A percentile compares a stretch with the other conserved stretches of the same genome.
These are phyloP conservation scores for Melaleuca alternifolia DNA, from an alignment of 345 rosid genomes.

Conservation along the genomic window DNA sequence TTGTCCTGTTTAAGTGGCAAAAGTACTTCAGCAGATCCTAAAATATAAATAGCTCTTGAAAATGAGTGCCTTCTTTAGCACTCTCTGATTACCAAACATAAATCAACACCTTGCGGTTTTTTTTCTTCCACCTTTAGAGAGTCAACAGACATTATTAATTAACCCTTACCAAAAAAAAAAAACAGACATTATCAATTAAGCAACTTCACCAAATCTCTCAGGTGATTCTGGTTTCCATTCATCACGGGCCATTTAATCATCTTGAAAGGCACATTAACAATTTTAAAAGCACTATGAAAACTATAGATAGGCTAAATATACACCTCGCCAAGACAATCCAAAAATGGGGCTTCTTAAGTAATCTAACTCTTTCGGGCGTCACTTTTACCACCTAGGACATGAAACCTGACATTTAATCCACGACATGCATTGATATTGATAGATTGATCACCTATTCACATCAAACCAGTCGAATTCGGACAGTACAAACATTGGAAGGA, in stretches of 20 bases:
- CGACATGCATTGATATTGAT: background rate
- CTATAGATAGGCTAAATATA: background rate
- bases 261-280: background rate
- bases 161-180: no score
- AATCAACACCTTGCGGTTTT: slow-evolving; percentile 53
- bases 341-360: background rate
- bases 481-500: background rate
- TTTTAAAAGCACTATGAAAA: background rate
- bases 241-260: background rate
- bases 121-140: slow-evolving; percentile 51
- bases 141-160: slow-evolving; percentile 49
- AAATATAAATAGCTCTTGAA: background rate
- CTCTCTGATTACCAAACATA: background rate
- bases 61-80: background rate
- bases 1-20: slow-evolving; percentile 32
- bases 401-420: background rate
- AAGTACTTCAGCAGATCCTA: background rate
- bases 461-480: background rate
- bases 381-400: background rate
- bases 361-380: background rate
- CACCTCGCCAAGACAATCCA: background rate
- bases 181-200: slow-evolving; percentile 52
- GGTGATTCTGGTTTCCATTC: slow-evolving; percentile 91
- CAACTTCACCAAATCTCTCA: slow-evolving; percentile 59
- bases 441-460: background rate